Conservation (phyloP, 2,329 filamentous ascomycete genomes). For the Pestalotiopsis sp. region DNA sequence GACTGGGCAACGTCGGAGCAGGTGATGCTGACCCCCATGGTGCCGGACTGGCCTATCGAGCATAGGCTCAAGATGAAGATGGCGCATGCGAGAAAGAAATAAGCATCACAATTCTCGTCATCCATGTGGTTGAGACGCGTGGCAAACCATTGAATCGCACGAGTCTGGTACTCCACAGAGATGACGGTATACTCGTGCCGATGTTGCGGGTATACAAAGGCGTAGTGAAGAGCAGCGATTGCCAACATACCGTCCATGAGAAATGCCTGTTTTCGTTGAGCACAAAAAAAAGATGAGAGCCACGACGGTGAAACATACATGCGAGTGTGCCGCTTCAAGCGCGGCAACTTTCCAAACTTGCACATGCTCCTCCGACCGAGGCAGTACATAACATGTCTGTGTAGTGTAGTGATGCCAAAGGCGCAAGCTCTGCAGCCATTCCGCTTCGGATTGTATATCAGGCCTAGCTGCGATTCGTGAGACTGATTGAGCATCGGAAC, state of each 20-base stretch:
- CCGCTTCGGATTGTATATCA: slow-evolving; percentile 35
- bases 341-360: slow-evolving; percentile 19
- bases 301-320: not conserved
- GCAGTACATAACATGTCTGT: slow-evolving; percentile 4
- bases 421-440: slow-evolving; percentile 20
- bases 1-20: slow-evolving; percentile 20
- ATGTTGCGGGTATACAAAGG: slow-evolving; percentile 19
- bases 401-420: slow-evolving; percentile 16
- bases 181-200: slow-evolving; percentile 17
- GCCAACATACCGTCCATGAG: slow-evolving; percentile 24
- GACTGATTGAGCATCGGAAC: not conserved
- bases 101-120: slow-evolving; percentile 22
- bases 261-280: slow-evolving; percentile 17
- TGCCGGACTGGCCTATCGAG: slow-evolving; percentile 16
- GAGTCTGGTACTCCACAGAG: slow-evolving; percentile 21
- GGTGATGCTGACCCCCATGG: slow-evolving; percentile 12
- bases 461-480: not conserved
- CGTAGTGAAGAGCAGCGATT: slow-evolving; percentile 20
- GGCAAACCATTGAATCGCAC: slow-evolving; percentile 20
- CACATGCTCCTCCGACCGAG: slow-evolving; percentile 7
- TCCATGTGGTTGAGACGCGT: slow-evolving; percentile 19
- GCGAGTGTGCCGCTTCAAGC: slow-evolving; percentile 8
- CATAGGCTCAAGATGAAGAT: slow-evolving; percentile 24
- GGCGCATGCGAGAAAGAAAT: slow-evolving; percentile 22
- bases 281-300: not conserved